Base-by-base conservation (phyloP, 306 rosid species). In the Corylus avellana region DNA sequence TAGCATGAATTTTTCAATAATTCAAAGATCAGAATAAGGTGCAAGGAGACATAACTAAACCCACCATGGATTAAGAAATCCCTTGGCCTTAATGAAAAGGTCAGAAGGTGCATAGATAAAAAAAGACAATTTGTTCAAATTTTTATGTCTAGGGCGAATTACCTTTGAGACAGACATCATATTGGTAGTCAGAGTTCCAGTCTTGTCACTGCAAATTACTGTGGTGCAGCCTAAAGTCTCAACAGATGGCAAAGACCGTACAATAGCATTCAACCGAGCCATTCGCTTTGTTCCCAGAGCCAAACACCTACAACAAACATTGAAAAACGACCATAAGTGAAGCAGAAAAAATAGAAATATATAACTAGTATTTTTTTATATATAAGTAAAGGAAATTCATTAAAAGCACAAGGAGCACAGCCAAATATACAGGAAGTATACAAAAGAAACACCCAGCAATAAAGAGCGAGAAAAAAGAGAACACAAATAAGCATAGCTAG, bases 191-290 rank as follows among this genome's bases (percentile, higher is more conserved):
- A 95, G 83, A 64, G 98, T 95, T 82, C 98, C 98, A 53, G 98
- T 95, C 87, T 95, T 95, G 87, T 95, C 98, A 77, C 98, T 92
- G 87, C 98, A 95, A 76, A 95, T 95, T 79, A 95, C 98, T 53
- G 98, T 95, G 73, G 98, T 95, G 83, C 98, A 95, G 78, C 98
- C 98, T 82, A 95, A 85, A 66, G 98, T 95, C 89, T 95, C 98
- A 35, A 95, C 98, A 3, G 97, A 91, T 58, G 98, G 98, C 82
- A 95, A 87, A 42, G 97, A 91, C 75, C 98, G 89, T 67, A 95
- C 98, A 87, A 95, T 88, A 81, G 98, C 98, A 83, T 92, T 92
- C 91, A 92, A 84, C 82, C 91, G 88, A 84, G 98, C 98, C 98
- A 95, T 95, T 47, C 98, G 91, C 87, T 91, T 92, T 50, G 98